Evolutionary conservation across 2,329 filamentous ascomycete species (phyloP), one percentile per base, ranked within the genome.

Genomic region (Phyllosticta citriasiana): DNA sequence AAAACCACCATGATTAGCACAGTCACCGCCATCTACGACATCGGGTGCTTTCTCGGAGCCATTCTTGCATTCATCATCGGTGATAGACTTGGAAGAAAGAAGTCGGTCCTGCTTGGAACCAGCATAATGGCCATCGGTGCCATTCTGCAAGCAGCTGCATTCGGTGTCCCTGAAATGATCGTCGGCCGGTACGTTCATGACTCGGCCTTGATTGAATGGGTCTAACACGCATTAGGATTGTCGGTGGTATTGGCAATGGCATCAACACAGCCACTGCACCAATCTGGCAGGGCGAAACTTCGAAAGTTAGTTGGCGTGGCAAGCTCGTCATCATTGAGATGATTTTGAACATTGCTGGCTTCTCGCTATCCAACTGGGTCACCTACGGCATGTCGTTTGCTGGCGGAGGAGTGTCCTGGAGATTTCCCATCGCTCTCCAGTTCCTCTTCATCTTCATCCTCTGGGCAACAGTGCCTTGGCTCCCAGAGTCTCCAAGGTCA

Each of bases 1-100:
- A 72, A 72, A 33, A 75, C 69, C 65, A 76, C 71, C 57, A 71
- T 70, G 58, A 64, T 77, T 64, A 67, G 72, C n/a, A 82, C 80
- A 0, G 79, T 83, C 10, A 82, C 80, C 0, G 81, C 82, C 1
- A 79, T 84, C 59, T 84, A 84, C 68, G 80, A 84, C 64, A 75
- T 85, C 33, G 82, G 82, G 8, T 85, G 82, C 67, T 84, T 85
- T 68, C 71, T 84, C 53, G 84, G 83, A 16, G 82, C 77, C 1
- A 71, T 82, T 30, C 65, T 77, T 2, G 76, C 78, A n/a, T 79
- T 83, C 59, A 67, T 73, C 14, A 67, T 79, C 26, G 80, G 80
- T 22, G 80, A 82, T 52, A 68, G 65, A 2, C 69, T 81, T 1
- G 80, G 80, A 2, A 71, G 80, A 26, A 79, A 78, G 63, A 78